Conservation (phyloP, 1,284 basidiomycete species). For the Ganoderma boninense region DNA sequence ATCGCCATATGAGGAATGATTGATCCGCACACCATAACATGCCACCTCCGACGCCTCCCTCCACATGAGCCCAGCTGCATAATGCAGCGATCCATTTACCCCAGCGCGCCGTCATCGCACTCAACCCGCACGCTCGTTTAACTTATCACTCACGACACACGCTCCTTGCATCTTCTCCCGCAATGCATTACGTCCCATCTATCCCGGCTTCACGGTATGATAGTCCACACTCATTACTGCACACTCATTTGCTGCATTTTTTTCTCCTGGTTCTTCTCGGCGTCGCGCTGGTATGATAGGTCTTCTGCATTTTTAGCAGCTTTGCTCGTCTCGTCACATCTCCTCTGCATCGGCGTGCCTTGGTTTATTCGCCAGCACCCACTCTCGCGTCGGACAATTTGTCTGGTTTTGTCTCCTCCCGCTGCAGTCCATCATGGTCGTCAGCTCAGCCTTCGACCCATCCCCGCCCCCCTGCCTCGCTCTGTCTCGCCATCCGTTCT, state of each 20-base stretch:
- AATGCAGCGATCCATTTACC: not conserved
- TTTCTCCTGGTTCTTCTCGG: slow-evolving; percentile 14
- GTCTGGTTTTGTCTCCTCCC: not conserved
- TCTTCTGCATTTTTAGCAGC: not conserved
- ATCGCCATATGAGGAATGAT: slow-evolving; percentile 6
- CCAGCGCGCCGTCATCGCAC: slow-evolving; percentile 10
- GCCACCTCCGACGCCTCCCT: not conserved
- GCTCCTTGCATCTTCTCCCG: slow-evolving; percentile 26
- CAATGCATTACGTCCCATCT: slow-evolving; percentile 1
- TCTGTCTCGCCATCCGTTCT: not conserved
- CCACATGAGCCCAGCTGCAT: not conserved
- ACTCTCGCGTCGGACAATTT: not conserved
- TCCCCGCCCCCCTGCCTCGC: not conserved
- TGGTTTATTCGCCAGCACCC: slow-evolving; percentile 8
- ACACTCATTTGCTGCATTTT: slow-evolving; percentile 23
- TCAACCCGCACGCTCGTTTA: slow-evolving; percentile 23
- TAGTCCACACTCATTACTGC: slow-evolving; percentile 16
- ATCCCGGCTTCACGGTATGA: not conserved
- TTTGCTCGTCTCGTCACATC: not conserved
- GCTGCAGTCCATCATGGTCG: not conserved
- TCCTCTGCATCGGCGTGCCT: slow-evolving; percentile 15
- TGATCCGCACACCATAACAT: not conserved
- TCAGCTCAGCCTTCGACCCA: not conserved
- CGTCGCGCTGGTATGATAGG: slow-evolving; percentile 21
- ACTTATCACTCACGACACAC: slow-evolving; percentile 17